Evolutionary conservation across 2,329 filamentous ascomycete species (phyloP), one percentile per base, ranked within the genome.

Genomic region (Stachybotrys chartarum): DNA sequence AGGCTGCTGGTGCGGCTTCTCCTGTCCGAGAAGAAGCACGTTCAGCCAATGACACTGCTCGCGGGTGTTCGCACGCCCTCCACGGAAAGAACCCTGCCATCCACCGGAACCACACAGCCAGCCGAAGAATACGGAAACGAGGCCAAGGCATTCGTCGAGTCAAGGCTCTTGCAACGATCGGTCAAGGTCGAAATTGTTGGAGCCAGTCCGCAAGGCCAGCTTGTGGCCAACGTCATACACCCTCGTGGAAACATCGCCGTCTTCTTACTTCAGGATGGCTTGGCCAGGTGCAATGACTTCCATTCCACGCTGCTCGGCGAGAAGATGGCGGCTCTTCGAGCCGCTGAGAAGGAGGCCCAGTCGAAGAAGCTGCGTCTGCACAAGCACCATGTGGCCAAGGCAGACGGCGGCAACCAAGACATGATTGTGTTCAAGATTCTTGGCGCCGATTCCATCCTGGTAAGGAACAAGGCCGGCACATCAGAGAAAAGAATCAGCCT

Each of bases 241-340:
- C 92, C 92, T 31, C 84, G 87, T 58, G 94, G 94, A 59, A 96
- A 91, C 72, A 96, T 99, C 70, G 91, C 92, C 59, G 90, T 90
- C 61, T 95, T 96, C 71, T 73, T 99, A 48, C 84, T 99, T 49
- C 85, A 93, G 64, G 90, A 91, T 54, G 94, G 94, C 64, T 79
- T 97, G 55, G 94, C 93, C 46, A 84, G 91, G 66, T 97, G 93
- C 77, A 91, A 92, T 60, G 94, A 99, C 72, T 92, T 94, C 73
- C 94, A 99, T 76, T 96, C 93, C 1, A 95, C 91, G 45, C 80
- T 97, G 75, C 82, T 99, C 11, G 94, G 94, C 49, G 77, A 84
- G 52, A 90, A 93, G 64, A 99, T 99, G 94, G 86, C 87, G 47
- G 72, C 82, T 56, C 83, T 97, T 56, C 85, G 94, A 59, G 84